phyloP scores from a whole-genome alignment of 2,329 filamentous ascomycete species.

The Bipolaris cookei region DNA sequence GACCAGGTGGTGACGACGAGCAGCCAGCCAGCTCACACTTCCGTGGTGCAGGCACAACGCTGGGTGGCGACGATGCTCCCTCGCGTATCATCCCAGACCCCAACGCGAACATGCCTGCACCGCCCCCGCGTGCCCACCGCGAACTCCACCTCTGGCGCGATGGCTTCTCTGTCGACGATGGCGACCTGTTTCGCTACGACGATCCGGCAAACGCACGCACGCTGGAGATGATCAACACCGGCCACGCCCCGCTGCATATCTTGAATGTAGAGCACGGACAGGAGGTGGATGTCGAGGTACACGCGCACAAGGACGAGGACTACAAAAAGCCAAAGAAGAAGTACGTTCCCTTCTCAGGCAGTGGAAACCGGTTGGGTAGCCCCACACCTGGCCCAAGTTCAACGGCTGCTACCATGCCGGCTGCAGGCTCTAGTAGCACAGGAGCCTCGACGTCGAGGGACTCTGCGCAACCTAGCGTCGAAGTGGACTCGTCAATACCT shows the following conservation, averaged over 20 bases:
- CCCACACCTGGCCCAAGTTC: slow-evolving; percentile 69
- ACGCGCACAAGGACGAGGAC: slow-evolving; percentile 74
- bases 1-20: slow-evolving; percentile 60
- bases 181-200: slow-evolving; percentile 76
- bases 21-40: slow-evolving; percentile 63
- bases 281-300: slow-evolving; percentile 78
- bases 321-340: slow-evolving; percentile 75
- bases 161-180: slow-evolving; percentile 85
- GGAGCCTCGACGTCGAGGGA: slow-evolving; percentile 36
- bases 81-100: slow-evolving; percentile 73
- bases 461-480: slow-evolving; percentile 52
- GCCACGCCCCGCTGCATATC: slow-evolving; percentile 76
- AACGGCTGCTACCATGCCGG: slow-evolving; percentile 43
- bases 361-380: slow-evolving; percentile 76
- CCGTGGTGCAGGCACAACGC: slow-evolving; percentile 73
- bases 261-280: slow-evolving; percentile 78
- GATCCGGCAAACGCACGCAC: slow-evolving; percentile 76
- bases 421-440: slow-evolving; percentile 42
- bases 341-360: slow-evolving; percentile 76
- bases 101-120: slow-evolving; percentile 43
- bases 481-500: slow-evolving; percentile 70
- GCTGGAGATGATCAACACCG: slow-evolving; percentile 76
- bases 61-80: slow-evolving; percentile 77
- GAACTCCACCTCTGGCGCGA: slow-evolving; percentile 81
- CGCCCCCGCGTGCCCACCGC: slow-evolving; percentile 65